A percentile compares a stretch with the other conserved stretches of the same genome.
Conservation (phyloP, 139 green algal species). For the Dunaliella sp. region DNA sequence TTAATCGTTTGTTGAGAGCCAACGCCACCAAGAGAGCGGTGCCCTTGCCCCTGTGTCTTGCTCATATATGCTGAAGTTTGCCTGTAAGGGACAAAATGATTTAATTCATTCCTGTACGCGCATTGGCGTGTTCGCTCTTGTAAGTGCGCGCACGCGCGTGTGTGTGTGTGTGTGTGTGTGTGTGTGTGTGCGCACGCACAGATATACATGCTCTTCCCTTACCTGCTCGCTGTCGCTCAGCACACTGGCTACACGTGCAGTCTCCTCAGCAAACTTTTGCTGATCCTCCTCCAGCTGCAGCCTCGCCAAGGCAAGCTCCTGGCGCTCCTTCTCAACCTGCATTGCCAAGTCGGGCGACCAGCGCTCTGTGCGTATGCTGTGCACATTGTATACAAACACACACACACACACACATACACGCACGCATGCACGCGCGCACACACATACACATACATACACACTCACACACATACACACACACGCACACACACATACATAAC, state of each 20-base stretch:
- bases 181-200: not conserved
- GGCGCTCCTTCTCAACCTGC: conserved; percentile 34
- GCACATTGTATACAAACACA: no score
- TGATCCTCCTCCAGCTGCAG: conserved; percentile 43
- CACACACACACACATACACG: not conserved
- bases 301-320: conserved; percentile 6
- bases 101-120: no score
- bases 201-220: not conserved
- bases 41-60: no score
- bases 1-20: no score
- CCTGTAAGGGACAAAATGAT: conserved; percentile 9
- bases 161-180: conserved; percentile 1
- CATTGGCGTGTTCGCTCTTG: no score
- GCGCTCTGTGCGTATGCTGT: no score
- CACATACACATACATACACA: not conserved
- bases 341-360: no score
- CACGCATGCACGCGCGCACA: not conserved
- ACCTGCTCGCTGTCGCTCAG: conserved; percentile 43
- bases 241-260: conserved; percentile 36
- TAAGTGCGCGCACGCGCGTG: not conserved
- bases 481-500: not conserved
- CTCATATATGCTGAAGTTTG: no score
- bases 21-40: no score
- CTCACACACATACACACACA: not conserved
- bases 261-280: conserved; percentile 44